phyloP scores from a whole-genome alignment of 768 basidiomycete species.

The Mycena rosella region DNA sequence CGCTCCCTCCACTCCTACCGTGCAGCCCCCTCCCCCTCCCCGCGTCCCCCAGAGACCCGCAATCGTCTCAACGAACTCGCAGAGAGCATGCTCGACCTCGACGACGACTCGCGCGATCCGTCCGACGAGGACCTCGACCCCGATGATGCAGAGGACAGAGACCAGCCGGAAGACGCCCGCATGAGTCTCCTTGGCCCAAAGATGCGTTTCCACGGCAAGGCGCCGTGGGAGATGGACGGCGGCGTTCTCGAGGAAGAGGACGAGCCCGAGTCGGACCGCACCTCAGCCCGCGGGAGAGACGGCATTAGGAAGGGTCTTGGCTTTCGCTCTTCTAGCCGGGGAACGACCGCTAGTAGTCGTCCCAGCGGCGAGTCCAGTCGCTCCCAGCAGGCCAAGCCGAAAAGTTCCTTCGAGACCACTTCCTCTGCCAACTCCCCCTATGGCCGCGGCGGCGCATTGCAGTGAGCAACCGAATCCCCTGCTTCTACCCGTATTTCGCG shows the following conservation, averaged over 20 bases:
- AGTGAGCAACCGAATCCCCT: slow-evolving; percentile 62
- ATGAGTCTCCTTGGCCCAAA: slow-evolving; percentile 86
- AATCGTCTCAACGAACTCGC: slow-evolving; percentile 60
- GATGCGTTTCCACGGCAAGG: slow-evolving; percentile 84
- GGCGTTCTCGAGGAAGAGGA: slow-evolving; percentile 59
- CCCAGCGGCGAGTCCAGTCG: slow-evolving; percentile 76
- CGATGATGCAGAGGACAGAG: slow-evolving; percentile 53
- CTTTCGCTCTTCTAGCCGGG: slow-evolving; percentile 60
- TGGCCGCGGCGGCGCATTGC: slow-evolving; percentile 65
- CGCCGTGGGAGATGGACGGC: slow-evolving; percentile 84
- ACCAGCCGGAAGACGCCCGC: slow-evolving; percentile 60
- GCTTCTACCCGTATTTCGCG: slow-evolving; percentile 14
- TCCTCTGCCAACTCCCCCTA: slow-evolving; percentile 59
- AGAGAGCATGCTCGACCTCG: slow-evolving; percentile 69
- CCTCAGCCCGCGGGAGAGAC: slow-evolving; percentile 53
- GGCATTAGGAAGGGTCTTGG: slow-evolving; percentile 60
- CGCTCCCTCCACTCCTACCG: slow-evolving; percentile 45
- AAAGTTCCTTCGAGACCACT: slow-evolving; percentile 71
- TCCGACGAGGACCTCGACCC: slow-evolving; percentile 57
- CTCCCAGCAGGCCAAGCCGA: slow-evolving; percentile 60
- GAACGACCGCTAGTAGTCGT: slow-evolving; percentile 56
- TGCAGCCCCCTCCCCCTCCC: slow-evolving; percentile 41
- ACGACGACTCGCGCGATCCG: slow-evolving; percentile 61
- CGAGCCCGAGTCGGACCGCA: slow-evolving; percentile 59
- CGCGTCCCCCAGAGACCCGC: slow-evolving; percentile 45